Evolutionary conservation across 2,329 filamentous ascomycete genomes (phyloP).

Genomic region (Chaetomiaceae sp.): DNA sequence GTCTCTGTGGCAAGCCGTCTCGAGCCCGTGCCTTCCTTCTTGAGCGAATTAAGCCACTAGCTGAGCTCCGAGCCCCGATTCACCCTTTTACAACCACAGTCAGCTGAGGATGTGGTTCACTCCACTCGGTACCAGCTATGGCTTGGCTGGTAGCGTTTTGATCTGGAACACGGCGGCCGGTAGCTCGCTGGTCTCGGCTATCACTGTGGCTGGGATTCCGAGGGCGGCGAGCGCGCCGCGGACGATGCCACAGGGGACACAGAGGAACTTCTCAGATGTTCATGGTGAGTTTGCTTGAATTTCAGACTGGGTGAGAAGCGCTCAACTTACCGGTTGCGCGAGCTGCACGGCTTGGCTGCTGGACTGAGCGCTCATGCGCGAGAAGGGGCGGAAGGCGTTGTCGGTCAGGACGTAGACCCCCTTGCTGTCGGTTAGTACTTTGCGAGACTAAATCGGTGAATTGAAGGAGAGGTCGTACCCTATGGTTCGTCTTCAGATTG

Average conservation of each 20-base stretch:
- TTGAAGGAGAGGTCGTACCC: conserved; percentile 43
- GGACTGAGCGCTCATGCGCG: conserved; percentile 79
- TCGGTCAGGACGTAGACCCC: conserved; percentile 96
- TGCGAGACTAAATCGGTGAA: not conserved
- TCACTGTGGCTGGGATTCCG: conserved; percentile 84
- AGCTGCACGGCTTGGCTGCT: conserved; percentile 65
- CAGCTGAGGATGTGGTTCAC: too few species aligned
- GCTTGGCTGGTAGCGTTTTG: conserved; percentile 67
- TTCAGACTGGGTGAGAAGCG: not conserved
- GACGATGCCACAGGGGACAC: conserved; percentile 91
- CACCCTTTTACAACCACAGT: too few species aligned
- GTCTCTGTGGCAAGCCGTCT: too few species aligned
- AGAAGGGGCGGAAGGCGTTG: conserved; percentile 81
- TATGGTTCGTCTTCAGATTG: conserved; percentile 96
- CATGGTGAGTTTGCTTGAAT: conserved; percentile 6
- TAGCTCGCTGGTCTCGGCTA: conserved; percentile 81
- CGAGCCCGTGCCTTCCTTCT: too few species aligned
- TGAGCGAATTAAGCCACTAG: too few species aligned
- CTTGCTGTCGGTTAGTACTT: conserved; percentile 34
- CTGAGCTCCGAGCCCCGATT: too few species aligned
- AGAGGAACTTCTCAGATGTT: conserved; percentile 62
- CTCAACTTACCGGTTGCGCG: conserved; percentile 62
- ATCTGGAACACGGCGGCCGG: conserved; percentile 93
- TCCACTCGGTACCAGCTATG: too few species aligned
- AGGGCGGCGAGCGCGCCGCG: conserved; percentile 86